These are phyloP conservation scores for Cryptococcus deneoformans DNA, from an alignment of 1,284 basidiomycete genomes.

Conservation along the genomic window DNA sequence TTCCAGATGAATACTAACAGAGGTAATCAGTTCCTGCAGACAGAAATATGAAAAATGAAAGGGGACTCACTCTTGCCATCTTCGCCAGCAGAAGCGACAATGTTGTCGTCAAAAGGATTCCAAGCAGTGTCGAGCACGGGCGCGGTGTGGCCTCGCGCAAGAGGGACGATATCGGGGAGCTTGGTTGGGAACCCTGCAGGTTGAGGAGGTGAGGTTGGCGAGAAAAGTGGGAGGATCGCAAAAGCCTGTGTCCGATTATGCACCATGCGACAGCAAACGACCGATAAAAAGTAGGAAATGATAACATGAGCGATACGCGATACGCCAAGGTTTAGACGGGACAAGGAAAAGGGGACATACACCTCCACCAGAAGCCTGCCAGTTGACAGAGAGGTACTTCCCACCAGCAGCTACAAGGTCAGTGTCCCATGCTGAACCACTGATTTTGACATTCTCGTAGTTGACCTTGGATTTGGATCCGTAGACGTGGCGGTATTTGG, in stretches of 20 bases:
- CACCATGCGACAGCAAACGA: background rate
- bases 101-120: conserved; percentile 88
- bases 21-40: background rate
- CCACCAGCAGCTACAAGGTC: conserved; percentile 86
- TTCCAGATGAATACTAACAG: conserved; percentile 74
- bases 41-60: background rate
- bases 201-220: conserved; percentile 59
- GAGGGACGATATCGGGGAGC: conserved; percentile 87
- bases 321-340: background rate
- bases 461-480: conserved; percentile 77
- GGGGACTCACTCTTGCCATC: conserved; percentile 67
- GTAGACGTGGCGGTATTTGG: conserved; percentile 77
- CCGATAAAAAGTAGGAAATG: background rate
- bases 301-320: background rate
- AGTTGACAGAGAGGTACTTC: conserved; percentile 64
- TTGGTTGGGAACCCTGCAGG: conserved; percentile 65
- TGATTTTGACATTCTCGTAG: conserved; percentile 88
- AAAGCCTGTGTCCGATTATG: conserved; percentile 61
- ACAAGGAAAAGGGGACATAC: conserved; percentile 22
- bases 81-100: conserved; percentile 87
- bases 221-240: conserved; percentile 80
- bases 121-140: conserved; percentile 88
- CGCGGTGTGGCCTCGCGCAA: conserved; percentile 70
- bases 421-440: conserved; percentile 92
- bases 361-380: conserved; percentile 93